Evolutionary conservation across 1,139 yeast species (phyloP).

Genomic region (Blastobotrys raffinosifermentans): DNA sequence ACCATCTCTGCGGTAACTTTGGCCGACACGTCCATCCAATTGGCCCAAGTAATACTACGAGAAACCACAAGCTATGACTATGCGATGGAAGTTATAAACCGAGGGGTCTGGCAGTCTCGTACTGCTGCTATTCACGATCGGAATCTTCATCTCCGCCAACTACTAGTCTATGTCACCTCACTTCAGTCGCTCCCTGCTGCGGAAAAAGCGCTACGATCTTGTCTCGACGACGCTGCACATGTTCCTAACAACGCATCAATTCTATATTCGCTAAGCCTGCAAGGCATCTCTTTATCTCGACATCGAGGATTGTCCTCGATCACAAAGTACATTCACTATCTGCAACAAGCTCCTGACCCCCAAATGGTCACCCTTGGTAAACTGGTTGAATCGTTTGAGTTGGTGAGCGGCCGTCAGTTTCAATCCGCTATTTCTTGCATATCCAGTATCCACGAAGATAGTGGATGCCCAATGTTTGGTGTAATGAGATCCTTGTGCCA

Average conservation of each 20-base stretch:
- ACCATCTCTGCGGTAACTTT: constrained; percentile 2
- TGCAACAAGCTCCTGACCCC: neutral
- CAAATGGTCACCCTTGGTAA: neutral
- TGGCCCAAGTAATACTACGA: constrained; percentile 7
- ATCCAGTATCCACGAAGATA: too few relatives aligned
- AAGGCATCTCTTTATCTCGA: neutral
- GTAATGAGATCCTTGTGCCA: neutral
- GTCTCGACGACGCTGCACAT: neutral
- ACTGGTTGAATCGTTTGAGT: neutral
- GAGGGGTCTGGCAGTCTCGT: constrained; percentile 1
- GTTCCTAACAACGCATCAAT: neutral
- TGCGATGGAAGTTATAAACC: neutral
- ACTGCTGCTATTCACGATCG: neutral
- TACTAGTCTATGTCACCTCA: neutral
- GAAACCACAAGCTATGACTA: constrained; percentile 5
- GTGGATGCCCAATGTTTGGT: too few relatives aligned
- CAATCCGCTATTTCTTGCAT: too few relatives aligned
- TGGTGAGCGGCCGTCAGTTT: too few relatives aligned
- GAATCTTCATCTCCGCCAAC: neutral
- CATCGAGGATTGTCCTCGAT: neutral
- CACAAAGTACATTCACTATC: neutral
- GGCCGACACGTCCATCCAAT: constrained; percentile 6
- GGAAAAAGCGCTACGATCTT: neutral
- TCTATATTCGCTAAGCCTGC: neutral
- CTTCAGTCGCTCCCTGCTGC: neutral